phyloP scores from a whole-genome alignment of 1,284 basidiomycete species.

The Ganoderma sp. region DNA sequence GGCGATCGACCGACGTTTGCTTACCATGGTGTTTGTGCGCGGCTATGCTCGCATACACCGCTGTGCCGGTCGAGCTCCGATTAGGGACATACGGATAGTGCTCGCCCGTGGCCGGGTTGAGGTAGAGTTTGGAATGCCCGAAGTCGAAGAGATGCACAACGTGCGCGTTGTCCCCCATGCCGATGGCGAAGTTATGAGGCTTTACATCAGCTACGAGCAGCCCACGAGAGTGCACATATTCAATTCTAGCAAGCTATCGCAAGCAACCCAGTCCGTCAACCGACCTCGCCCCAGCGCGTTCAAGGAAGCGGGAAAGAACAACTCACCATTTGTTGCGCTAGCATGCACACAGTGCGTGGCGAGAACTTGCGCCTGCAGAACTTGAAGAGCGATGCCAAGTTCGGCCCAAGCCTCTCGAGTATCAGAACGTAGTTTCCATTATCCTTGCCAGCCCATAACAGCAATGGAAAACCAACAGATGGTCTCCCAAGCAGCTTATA shows the following conservation, averaged over 20 bases:
- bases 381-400: not conserved
- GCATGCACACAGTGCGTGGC: not conserved
- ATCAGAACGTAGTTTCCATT: not conserved
- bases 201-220: not conserved
- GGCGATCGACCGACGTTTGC: too few species aligned
- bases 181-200: not conserved
- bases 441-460: not conserved
- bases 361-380: not conserved
- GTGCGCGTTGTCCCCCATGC: not conserved
- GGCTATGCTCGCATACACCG: not conserved
- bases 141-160: not conserved
- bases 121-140: not conserved
- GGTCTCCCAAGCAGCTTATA: not conserved
- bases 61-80: not conserved
- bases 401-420: not conserved
- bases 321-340: not conserved
- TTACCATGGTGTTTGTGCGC: not conserved
- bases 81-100: not conserved
- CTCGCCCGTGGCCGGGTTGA: not conserved
- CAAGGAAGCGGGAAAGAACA: not conserved
- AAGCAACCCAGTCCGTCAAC: not conserved
- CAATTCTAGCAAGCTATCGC: not conserved
- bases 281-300: not conserved
- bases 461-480: not conserved
- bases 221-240: not conserved